A percentile compares a stretch with the other conserved stretches of the same genome.
phyloP scores from a whole-genome alignment of 1,139 yeast genomes.

The Geotrichum fermentans region DNA sequence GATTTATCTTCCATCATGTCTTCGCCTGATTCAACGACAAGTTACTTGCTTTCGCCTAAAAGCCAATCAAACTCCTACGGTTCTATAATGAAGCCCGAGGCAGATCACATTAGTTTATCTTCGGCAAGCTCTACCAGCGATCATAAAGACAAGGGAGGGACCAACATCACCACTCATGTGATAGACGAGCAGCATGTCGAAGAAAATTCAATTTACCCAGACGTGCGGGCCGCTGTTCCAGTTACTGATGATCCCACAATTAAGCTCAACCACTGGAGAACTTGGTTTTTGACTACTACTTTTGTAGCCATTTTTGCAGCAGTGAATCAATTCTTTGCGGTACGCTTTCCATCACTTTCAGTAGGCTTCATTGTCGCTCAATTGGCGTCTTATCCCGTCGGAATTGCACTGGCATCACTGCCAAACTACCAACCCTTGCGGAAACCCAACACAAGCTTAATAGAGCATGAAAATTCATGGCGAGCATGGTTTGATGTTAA shows the following conservation, averaged over 20 bases:
- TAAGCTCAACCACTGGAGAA: slow-evolving; percentile 50
- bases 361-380: slow-evolving; percentile 49
- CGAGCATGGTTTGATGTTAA: slow-evolving; percentile 44
- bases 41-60: neutral
- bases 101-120: slow-evolving; percentile 1
- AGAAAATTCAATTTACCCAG: slow-evolving; percentile 50
- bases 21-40: neutral
- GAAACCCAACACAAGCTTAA: slow-evolving; percentile 28
- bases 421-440: slow-evolving; percentile 45
- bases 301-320: slow-evolving; percentile 43
- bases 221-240: slow-evolving; percentile 59
- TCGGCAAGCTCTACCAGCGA: too few relatives aligned
- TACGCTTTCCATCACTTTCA: slow-evolving; percentile 46
- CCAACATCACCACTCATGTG: neutral
- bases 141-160: neutral
- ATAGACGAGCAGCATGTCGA: neutral
- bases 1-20: neutral
- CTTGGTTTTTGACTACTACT: slow-evolving; percentile 37
- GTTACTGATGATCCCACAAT: slow-evolving; percentile 46
- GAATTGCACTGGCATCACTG: slow-evolving; percentile 40
- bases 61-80: neutral
- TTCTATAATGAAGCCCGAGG: neutral
- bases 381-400: slow-evolving; percentile 50
- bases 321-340: slow-evolving; percentile 48
- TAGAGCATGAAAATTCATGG: slow-evolving; percentile 42